These are phyloP conservation scores for Xylariaceae sp. DNA, from an alignment of 2,329 filamentous ascomycete genomes.

Conservation along the genomic window DNA sequence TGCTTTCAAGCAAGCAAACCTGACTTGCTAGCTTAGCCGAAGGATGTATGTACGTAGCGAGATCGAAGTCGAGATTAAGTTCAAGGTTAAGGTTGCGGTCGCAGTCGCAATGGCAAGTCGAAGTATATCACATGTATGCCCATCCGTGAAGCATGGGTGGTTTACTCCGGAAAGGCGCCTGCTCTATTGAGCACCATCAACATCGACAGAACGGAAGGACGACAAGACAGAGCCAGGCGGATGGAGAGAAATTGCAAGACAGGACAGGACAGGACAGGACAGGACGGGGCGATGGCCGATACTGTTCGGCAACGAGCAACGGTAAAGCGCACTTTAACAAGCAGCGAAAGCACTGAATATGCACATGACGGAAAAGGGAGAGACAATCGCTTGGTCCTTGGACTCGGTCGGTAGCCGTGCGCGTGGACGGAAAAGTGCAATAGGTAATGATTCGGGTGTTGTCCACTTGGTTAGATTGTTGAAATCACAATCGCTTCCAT, in stretches of 20 bases:
- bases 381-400: not conserved
- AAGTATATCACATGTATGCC: constrained; percentile 15
- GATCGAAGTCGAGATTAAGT: too few relatives aligned
- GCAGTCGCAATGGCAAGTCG: constrained; percentile 3
- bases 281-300: not conserved
- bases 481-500: not conserved
- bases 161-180: constrained; percentile 12
- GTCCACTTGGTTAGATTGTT: not conserved
- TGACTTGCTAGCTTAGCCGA: not conserved
- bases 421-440: not conserved
- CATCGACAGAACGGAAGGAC: not conserved
- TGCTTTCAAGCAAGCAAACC: not conserved
- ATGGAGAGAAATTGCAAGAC: not conserved
- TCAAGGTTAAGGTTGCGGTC: not conserved
- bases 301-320: not conserved
- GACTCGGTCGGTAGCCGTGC: not conserved
- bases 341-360: not conserved
- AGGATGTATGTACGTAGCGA: not conserved
- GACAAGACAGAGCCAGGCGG: not conserved
- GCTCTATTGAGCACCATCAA: constrained; percentile 10
- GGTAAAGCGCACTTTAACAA: not conserved
- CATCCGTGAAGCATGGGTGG: constrained; percentile 8
- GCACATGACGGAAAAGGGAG: too few relatives aligned
- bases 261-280: not conserved
- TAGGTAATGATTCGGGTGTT: not conserved